These are phyloP conservation scores for Wickerhamiella sorbophila DNA, from an alignment of 805 yeast species.

Conservation along the genomic window DNA sequence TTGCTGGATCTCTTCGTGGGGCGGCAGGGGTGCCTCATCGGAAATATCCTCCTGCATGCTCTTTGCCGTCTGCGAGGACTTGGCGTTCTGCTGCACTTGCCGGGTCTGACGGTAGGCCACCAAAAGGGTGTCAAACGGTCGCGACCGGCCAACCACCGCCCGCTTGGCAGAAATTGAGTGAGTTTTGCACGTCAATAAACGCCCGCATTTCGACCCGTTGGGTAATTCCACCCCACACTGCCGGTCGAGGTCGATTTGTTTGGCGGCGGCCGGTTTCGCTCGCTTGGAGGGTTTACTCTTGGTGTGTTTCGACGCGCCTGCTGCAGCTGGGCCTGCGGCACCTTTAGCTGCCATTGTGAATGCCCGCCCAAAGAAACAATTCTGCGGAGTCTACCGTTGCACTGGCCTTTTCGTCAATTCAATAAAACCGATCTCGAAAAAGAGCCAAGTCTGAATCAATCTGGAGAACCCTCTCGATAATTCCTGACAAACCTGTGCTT, in stretches of 20 bases:
- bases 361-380: too few species aligned
- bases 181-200: conserved; percentile 82
- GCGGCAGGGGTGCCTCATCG: conserved; percentile 38
- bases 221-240: conserved; percentile 89
- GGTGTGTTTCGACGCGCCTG: neutral
- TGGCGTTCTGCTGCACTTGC: conserved; percentile 62
- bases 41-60: conserved; percentile 21
- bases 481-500: too few species aligned
- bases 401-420: too few species aligned
- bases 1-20: conserved; percentile 81
- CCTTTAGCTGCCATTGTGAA: neutral
- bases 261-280: neutral
- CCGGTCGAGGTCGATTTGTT: conserved; percentile 54
- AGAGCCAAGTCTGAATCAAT: too few species aligned
- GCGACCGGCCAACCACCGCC: conserved; percentile 76
- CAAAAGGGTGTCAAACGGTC: conserved; percentile 67
- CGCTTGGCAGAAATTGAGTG: conserved; percentile 92
- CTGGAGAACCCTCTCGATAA: too few species aligned
- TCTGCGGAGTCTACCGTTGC: too few species aligned
- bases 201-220: conserved; percentile 76
- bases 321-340: neutral
- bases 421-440: too few species aligned
- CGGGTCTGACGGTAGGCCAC: conserved; percentile 81
- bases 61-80: conserved; percentile 26
- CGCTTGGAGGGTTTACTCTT: neutral